Percentiles rank a stretch among this genome's conserved stretches.
These are phyloP conservation scores for Scheffersomyces lignicola DNA, from an alignment of 1,139 yeast species.

Conservation along the genomic window DNA sequence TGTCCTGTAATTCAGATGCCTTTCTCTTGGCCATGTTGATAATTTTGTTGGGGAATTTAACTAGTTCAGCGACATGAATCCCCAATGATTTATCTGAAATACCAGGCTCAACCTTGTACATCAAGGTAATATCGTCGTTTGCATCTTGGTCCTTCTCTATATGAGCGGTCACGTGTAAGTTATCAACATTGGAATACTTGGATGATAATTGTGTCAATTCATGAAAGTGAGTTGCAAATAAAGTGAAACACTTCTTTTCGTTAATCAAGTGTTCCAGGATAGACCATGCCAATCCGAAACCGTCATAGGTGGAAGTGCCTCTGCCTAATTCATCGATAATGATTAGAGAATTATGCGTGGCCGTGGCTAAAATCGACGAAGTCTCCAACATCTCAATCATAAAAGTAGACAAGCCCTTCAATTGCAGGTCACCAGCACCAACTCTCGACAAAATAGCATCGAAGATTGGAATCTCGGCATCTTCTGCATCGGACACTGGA, in stretches of 20 bases:
- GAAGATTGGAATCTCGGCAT: conserved; percentile 68
- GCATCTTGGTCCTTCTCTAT: conserved; percentile 48
- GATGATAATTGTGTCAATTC: conserved; percentile 82
- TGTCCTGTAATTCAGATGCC: conserved; percentile 81
- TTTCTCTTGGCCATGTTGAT: conserved; percentile 93
- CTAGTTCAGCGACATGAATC: conserved; percentile 95
- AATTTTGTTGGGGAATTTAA: conserved; percentile 85
- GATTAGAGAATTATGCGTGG: conserved; percentile 79
- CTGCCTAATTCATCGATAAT: conserved; percentile 95
- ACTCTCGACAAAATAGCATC: conserved; percentile 94
- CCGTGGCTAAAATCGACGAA: conserved; percentile 84
- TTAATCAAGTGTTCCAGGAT: conserved; percentile 82
- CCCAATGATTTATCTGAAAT: conserved; percentile 94
- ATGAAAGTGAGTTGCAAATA: conserved; percentile 97
- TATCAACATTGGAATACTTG: conserved; percentile 61
- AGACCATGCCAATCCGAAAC: conserved; percentile 97
- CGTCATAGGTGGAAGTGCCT: conserved; percentile 96
- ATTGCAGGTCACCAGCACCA: conserved; percentile 98
- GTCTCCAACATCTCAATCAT: conserved; percentile 99
- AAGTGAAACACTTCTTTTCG: conserved; percentile 70
- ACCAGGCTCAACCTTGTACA: conserved; percentile 91
- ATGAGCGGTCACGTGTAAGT: conserved; percentile 93
- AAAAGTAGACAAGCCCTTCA: conserved; percentile 94
- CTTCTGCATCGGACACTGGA: conserved; percentile 47
- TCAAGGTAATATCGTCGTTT: conserved; percentile 74